Base-by-base conservation (phyloP, 768 basidiomycete species). In the Tulasnella sp. region DNA sequence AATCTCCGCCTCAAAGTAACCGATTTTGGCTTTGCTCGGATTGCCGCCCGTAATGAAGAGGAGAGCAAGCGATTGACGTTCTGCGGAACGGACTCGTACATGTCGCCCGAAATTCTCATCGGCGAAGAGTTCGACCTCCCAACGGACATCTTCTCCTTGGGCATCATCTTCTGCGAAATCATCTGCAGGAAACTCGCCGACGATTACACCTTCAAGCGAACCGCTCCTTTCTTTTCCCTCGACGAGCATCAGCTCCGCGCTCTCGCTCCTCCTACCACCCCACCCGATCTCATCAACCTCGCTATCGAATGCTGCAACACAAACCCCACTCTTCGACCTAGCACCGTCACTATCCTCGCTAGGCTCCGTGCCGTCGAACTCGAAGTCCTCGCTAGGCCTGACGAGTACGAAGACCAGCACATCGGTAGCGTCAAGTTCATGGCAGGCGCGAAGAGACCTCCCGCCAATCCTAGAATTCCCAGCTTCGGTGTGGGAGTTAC, bases 1-100 rank as follows among this genome's bases (percentile, higher is more conserved):
- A 99, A 99, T 82, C 94, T 95, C 29, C 90, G 97, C 67, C 88
- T 99, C 82, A 99, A 99, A 86, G 92, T 98, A 81, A 98, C 96
- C n/a, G 97, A 99, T 83, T 99, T 99, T 84, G 97, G 97, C 0
- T 97, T 98, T 81, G 95, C 96, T 5, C 89, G 97, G 46, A 98
- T 99, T 81, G 95, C 95, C 0, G 95, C 95, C 0, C 89, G 93
- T 57, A 97, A 94, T 81, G 93, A 91, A 78, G 96, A 96, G 80
- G 97, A 99, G 85, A 89, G 87, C 75, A 93, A 92, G 82, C 89
- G 93, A 5, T 88, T 95, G 67, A 95, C 93, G 0, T 94, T 94
- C 84, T 93, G 91, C 79, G 93, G 93, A n/a, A 94, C 93, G 2
- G 92, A 94, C 82, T 93, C 94, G 6, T 97, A 98, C 85, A 98